phyloP scores from a whole-genome alignment of 495 filamentous ascomycete genomes.

The Bacidia gigantensis region DNA sequence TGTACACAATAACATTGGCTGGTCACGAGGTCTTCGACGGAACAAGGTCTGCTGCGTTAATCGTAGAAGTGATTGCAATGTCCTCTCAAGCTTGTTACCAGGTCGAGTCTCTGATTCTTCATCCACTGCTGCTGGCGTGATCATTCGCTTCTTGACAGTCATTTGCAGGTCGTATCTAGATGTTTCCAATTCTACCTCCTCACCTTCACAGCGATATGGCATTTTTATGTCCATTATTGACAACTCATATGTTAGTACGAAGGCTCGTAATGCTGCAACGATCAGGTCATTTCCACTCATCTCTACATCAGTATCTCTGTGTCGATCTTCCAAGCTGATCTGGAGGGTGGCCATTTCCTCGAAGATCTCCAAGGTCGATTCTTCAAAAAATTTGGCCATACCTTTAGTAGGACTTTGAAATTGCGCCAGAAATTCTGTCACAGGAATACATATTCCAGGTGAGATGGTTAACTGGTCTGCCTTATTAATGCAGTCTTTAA shows the following conservation, averaged over 20 bases:
- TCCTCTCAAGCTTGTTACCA: not conserved
- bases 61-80: not conserved
- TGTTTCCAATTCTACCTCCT: not conserved
- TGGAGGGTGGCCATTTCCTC: not conserved
- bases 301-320: not conserved
- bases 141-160: not conserved
- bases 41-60: not conserved
- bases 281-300: not conserved
- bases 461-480: not conserved
- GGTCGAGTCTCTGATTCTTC: not conserved
- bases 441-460: not conserved
- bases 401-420: not conserved
- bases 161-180: not conserved
- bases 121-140: not conserved
- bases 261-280: not conserved
- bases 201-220: not conserved
- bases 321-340: not conserved
- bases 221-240: not conserved
- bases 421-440: not conserved
- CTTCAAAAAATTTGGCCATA: not conserved
- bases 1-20: not conserved
- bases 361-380: not conserved
- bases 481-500: not conserved
- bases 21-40: not conserved
- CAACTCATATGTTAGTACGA: not conserved